Base-by-base conservation (phyloP, 106 monocot species). In the Allium sativum region DNA sequence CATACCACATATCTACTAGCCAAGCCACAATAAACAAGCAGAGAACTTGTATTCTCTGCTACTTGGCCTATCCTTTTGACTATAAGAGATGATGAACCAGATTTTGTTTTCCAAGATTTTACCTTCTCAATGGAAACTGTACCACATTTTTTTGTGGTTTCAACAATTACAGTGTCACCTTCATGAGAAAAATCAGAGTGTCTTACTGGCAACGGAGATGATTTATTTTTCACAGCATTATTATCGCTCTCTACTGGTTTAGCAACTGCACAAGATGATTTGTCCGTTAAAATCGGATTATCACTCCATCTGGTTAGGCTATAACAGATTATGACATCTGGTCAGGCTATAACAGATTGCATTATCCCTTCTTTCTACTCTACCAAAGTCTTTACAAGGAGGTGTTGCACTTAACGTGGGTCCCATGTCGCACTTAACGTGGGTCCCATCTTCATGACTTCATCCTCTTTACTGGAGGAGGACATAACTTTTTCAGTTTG, bases 111-210 rank as follows among this genome's bases (percentile, higher is more conserved):
- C 5, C 31, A 2, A 31, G 31, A 31, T 31, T 31, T 31, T 56
- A 16, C 3, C 16, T 74, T 71, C 55, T 16, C 45, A 21, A 43
- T 31, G 45, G 17, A 55, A 48, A 9, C 21, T 21, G n/a, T 16
- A 41, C 31, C 5, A 31, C 9, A 56, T 11, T 67, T 50, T 51
- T 8, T 18, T 14, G 21, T 31, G 53, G 40, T 58, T 50, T 67
- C 73, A 21, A 56, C 53, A 10, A 56, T 50, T 21, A 55, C 70
- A 48, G 64, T 77, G 31, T 31, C 31, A 40, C 59, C 76, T 46
- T 92, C 98, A 44, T 64, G 69, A n/a, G 67, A 61, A 55, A 98
- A 98, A 50, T 98, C 88, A 72, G 92, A 81, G 70, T 98, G 92
- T 70, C 82, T 92, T 54, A 98, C 82, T 48, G 98, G 92, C 67